These are phyloP conservation scores for Fomitiporia mediterranea DNA, from an alignment of 1,284 basidiomycete genomes.

Conservation along the genomic window DNA sequence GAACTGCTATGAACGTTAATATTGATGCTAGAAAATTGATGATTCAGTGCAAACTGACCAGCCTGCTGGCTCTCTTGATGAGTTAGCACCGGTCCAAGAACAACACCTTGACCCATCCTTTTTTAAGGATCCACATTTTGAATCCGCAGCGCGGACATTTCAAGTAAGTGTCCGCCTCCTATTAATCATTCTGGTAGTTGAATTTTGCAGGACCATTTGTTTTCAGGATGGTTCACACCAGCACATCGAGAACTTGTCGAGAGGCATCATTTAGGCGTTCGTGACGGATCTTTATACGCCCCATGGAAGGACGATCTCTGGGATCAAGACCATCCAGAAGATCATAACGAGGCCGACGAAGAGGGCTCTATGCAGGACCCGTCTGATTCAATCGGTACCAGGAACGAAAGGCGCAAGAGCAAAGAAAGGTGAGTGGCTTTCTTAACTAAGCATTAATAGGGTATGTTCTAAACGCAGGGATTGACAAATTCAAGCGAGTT, in stretches of 20 bases:
- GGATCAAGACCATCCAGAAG: conserved; percentile 38
- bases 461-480: background rate
- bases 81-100: conserved; percentile 13
- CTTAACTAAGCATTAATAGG: background rate
- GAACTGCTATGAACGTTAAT: conserved; percentile 26
- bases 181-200: background rate
- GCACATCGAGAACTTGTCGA: conserved; percentile 39
- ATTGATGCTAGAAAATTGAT: conserved; percentile 23
- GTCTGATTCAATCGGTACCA: conserved; percentile 7
- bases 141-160: conserved; percentile 50
- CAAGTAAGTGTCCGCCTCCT: conserved; percentile 30
- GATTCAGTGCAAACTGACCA: conserved; percentile 8
- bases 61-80: background rate
- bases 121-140: conserved; percentile 50
- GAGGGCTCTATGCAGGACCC: background rate
- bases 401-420: conserved; percentile 26
- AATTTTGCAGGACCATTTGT: conserved; percentile 42
- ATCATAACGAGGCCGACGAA: conserved; percentile 18
- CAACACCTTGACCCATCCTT: conserved; percentile 34
- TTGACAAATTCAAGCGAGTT: conserved; percentile 29
- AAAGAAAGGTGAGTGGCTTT: conserved; percentile 1
- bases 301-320: conserved; percentile 61
- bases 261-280: conserved; percentile 39
- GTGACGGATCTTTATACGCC: conserved; percentile 42
- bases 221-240: conserved; percentile 45